Evolutionary conservation across 2,329 filamentous ascomycete genomes (phyloP).

Genomic region (Diplodia seriata): DNA sequence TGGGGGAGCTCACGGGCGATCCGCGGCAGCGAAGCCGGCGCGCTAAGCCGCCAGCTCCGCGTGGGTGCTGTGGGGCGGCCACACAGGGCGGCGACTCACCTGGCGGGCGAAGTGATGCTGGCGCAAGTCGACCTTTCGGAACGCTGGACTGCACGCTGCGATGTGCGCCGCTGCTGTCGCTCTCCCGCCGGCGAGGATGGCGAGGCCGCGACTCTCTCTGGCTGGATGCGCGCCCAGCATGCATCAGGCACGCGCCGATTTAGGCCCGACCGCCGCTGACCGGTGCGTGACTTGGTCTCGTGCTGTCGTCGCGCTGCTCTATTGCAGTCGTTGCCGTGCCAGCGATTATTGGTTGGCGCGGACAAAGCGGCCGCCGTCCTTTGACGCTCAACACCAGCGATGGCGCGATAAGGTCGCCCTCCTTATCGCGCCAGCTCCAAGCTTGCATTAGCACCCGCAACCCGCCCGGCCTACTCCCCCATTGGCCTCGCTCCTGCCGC

Average conservation of each 20-base stretch:
- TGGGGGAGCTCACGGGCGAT: conserved; percentile 29
- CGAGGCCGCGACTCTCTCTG: not conserved
- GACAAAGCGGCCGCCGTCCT: conserved; percentile 20
- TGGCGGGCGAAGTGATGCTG: conserved; percentile 11
- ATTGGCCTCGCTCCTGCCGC: conserved; percentile 12
- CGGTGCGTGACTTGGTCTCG: conserved; percentile 28
- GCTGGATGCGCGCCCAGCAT: not conserved
- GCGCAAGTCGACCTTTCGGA: not conserved
- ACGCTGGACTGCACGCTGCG: not conserved
- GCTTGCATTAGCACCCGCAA: not conserved
- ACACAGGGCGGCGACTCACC: conserved; percentile 25
- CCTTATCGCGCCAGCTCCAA: conserved; percentile 20
- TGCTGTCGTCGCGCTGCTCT: conserved; percentile 16
- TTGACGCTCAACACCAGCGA: conserved; percentile 22
- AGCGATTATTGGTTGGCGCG: conserved; percentile 24
- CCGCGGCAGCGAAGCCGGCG: conserved; percentile 18
- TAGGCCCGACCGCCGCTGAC: conserved; percentile 8
- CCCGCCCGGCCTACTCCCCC: conserved; percentile 16
- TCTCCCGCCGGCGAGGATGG: conserved; percentile 13
- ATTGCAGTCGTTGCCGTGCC: conserved; percentile 21
- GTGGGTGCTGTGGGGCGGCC: conserved; percentile 20
- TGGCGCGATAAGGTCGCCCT: no score
- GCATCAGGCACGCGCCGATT: conserved; percentile 19
- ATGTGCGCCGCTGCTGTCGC: conserved; percentile 27
- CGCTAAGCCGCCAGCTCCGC: conserved; percentile 27